Base-by-base conservation (phyloP, 2,329 filamentous ascomycete genomes). In the Metarhizium guizhouense region DNA sequence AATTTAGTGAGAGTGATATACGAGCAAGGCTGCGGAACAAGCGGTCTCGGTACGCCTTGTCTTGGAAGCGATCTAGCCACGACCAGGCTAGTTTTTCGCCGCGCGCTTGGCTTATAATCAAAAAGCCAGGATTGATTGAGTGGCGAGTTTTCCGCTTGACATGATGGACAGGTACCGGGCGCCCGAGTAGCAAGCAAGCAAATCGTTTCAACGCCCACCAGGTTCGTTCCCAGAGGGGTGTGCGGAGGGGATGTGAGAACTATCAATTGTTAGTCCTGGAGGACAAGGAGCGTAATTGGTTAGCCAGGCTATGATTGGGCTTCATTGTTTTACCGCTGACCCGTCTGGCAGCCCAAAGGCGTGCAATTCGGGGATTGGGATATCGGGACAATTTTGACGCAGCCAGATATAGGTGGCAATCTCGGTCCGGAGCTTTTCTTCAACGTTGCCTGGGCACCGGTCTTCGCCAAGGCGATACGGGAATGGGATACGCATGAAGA, bases 301-400 rank as follows among this genome's bases (percentile, higher is more conserved):
- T 48, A 14, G 20, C 45, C 8, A 16, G 18, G 10, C 20, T 16
- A 16, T 48, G 16, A n/a, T 20, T 45, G 5, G 10, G 25, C 25
- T 25, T 25, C 25, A 25, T 25, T 25, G 25, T 25, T 51, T 63
- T 54, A 34, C 56, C 56, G 47, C 29, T 14, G 45, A 52, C 40
- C 63, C 52, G 47, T 64, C 59, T 53, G 61, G 61, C 42, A 67
- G 61, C 20, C 65, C 64, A 59, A 68, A 68, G 20, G 45, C 45
- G 30, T 30, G 45, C 45, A 48, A 16, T 30, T 48, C 45, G 45
- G 45, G 45, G 45, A 48, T 48, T 29, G 45, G 45, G 25, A 48
- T 48, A 16, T 48, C 45, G 14, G 45, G 45, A 20, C 45, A 48
- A 48, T 48, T 48, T 48, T 30, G 45, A 48, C 45, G 45, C 10